A percentile compares a stretch with the other conserved stretches of the same genome.
phyloP scores from a whole-genome alignment of 805 yeast genomes.

The Teunomyces barrocoloradensis region DNA sequence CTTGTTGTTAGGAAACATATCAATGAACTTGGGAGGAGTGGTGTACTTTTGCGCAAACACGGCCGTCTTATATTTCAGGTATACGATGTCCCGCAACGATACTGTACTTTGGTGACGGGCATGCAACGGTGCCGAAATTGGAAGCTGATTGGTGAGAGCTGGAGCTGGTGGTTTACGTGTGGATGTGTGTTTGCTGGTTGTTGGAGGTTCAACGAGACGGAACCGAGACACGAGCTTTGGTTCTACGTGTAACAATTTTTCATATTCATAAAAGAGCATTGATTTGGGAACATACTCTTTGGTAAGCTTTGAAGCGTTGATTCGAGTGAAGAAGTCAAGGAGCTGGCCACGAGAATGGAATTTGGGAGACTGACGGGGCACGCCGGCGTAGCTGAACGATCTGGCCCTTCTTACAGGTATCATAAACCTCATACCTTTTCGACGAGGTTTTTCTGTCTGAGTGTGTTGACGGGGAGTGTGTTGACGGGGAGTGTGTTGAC shows the following conservation, averaged over 20 bases:
- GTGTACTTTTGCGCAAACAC: constrained; percentile 20
- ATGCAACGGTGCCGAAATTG: constrained; percentile 4
- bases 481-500: too few relatives aligned
- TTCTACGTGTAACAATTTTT: constrained; percentile 10
- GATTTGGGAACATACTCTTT: constrained; percentile 27
- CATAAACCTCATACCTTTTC: constrained; percentile 14
- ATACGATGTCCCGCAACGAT: constrained; percentile 20
- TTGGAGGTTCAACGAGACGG: background rate
- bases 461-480: too few relatives aligned
- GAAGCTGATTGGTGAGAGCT: background rate
- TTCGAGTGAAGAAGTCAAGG: constrained; percentile 14
- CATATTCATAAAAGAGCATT: constrained; percentile 25
- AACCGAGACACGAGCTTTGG: constrained; percentile 10
- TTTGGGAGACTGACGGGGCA: constrained; percentile 14
- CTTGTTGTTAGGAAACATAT: constrained; percentile 27
- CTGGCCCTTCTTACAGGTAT: constrained; percentile 37
- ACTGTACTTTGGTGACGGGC: constrained; percentile 4
- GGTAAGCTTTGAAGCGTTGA: constrained; percentile 21
- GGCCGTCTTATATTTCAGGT: constrained; percentile 24
- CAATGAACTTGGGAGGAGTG: constrained; percentile 27
- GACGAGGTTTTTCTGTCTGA: background rate
- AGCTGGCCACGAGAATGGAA: constrained; percentile 19
- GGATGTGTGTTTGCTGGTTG: background rate
- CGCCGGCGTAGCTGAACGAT: constrained; percentile 29
- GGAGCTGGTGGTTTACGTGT: too few relatives aligned